These are phyloP conservation scores for Nicotiana knightiana DNA, from an alignment of 257 asterid genomes.

Conservation along the genomic window DNA sequence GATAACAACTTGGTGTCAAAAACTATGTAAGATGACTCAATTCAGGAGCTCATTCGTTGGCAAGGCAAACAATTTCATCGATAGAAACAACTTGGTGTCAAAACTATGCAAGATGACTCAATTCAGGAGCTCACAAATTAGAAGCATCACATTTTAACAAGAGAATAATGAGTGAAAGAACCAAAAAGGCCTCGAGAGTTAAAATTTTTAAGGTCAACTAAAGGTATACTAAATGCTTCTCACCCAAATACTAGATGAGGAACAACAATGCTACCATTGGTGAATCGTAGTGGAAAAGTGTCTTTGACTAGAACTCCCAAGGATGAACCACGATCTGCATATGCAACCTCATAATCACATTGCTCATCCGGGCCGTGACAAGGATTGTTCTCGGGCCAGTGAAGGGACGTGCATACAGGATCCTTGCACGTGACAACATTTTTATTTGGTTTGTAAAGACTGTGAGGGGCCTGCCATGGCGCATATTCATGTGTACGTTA, in stretches of 20 bases:
- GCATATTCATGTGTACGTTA: neutral
- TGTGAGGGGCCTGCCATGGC: conserved; percentile 74
- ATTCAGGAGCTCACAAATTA: neutral
- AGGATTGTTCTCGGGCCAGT: conserved; percentile 27
- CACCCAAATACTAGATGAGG: conserved; percentile 80
- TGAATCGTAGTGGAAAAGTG: conserved; percentile 46
- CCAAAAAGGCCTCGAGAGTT: neutral
- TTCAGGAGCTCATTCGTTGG: neutral
- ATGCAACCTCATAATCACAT: conserved; percentile 77
- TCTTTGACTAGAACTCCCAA: conserved; percentile 78
- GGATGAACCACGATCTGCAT: conserved; percentile 82
- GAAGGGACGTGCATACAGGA: conserved; percentile 59
- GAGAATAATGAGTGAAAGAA: neutral
- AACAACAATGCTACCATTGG: conserved; percentile 48
- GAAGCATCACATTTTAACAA: neutral
- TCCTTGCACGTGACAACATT: conserved; percentile 59
- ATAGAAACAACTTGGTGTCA: neutral
- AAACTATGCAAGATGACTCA: neutral
- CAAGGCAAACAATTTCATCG: neutral
- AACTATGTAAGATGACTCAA: neutral
- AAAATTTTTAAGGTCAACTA: neutral
- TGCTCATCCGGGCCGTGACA: conserved; percentile 57
- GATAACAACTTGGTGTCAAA: neutral
- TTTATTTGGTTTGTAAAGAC: conserved; percentile 57
- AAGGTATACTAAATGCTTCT: conserved; percentile 7